These are phyloP conservation scores for Sclerotinia spermophila DNA, from an alignment of 2,329 filamentous ascomycete species.

Conservation along the genomic window DNA sequence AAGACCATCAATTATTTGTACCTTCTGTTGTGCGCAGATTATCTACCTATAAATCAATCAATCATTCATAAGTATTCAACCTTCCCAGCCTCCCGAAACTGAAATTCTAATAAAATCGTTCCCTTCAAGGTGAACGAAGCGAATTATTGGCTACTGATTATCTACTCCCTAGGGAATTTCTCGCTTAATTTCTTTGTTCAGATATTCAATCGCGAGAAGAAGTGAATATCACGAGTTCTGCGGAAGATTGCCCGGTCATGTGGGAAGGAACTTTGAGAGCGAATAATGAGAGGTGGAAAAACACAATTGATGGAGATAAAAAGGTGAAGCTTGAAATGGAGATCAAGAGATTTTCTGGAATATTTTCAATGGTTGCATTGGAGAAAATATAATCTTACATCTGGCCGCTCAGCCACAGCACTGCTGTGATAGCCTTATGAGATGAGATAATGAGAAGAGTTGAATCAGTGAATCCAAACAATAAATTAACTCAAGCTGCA, in stretches of 20 bases:
- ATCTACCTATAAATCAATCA: background rate
- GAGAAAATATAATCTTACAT: too few species aligned
- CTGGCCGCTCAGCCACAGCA: background rate
- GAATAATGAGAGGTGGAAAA: background rate
- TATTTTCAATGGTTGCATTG: background rate
- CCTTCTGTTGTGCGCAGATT: background rate
- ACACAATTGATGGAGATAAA: too few species aligned
- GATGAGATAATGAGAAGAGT: background rate
- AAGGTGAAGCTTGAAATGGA: background rate
- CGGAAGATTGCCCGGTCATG: too few species aligned
- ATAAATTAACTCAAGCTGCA: background rate
- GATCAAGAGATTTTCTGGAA: background rate
- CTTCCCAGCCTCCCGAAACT: background rate
- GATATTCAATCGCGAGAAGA: background rate
- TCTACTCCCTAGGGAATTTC: background rate
- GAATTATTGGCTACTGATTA: background rate
- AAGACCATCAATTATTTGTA: background rate
- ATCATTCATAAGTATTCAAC: background rate
- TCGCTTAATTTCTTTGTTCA: background rate
- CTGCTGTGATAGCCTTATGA: background rate
- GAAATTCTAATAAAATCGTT: background rate
- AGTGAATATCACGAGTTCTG: background rate
- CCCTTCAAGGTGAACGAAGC: background rate
- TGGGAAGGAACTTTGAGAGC: background rate
- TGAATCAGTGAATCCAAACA: background rate